Percentiles rank a stretch among this genome's conserved stretches.
These are phyloP conservation scores for Alternaria triticimaculans DNA, from an alignment of 2,329 filamentous ascomycete genomes.

Conservation along the genomic window DNA sequence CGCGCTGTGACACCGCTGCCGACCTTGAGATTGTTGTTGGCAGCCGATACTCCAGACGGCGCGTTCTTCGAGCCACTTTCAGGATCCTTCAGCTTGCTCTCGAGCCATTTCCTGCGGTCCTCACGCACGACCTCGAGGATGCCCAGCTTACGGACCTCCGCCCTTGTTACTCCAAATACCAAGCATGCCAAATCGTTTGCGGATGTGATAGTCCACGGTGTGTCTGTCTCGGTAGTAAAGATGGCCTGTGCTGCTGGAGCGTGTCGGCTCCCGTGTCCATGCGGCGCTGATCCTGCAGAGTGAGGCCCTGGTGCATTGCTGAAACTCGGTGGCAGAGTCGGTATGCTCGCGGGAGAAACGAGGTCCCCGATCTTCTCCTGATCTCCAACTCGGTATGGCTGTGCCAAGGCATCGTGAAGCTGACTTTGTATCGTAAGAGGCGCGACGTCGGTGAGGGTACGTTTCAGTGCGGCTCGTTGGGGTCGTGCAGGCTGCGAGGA, in stretches of 20 bases:
- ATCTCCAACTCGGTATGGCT: slow-evolving; percentile 73
- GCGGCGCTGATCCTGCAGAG: slow-evolving; percentile 57
- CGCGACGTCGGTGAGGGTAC: slow-evolving; percentile 85
- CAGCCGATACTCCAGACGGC: slow-evolving; percentile 44
- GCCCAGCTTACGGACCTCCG: slow-evolving; percentile 91
- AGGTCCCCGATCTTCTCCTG: slow-evolving; percentile 51
- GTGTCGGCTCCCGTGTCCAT: slow-evolving; percentile 89
- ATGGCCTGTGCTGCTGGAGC: slow-evolving; percentile 92
- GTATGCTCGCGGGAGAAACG: slow-evolving; percentile 56
- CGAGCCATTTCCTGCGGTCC: slow-evolving; percentile 87
- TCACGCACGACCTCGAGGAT: slow-evolving; percentile 94
- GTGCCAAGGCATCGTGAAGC: slow-evolving; percentile 82
- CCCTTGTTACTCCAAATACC: slow-evolving; percentile 98
- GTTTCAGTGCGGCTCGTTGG: slow-evolving; percentile 72
- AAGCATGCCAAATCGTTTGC: slow-evolving; percentile 96
- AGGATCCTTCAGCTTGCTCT: slow-evolving; percentile 77
- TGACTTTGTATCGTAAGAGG: slow-evolving; percentile 79
- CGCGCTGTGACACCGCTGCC: slow-evolving; percentile 87
- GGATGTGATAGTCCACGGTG: slow-evolving; percentile 94
- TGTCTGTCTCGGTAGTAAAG: slow-evolving; percentile 89
- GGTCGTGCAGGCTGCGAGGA: slow-evolving; percentile 33
- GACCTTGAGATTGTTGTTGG: slow-evolving; percentile 62
- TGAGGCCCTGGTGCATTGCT: slow-evolving; percentile 43
- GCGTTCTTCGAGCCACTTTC: slow-evolving; percentile 56
- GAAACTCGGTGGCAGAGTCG: slow-evolving; percentile 45